Evolutionary conservation across 768 basidiomycete genomes (phyloP), one percentile per base, ranked within the genome.

Genomic region (Calvatia gigantea): DNA sequence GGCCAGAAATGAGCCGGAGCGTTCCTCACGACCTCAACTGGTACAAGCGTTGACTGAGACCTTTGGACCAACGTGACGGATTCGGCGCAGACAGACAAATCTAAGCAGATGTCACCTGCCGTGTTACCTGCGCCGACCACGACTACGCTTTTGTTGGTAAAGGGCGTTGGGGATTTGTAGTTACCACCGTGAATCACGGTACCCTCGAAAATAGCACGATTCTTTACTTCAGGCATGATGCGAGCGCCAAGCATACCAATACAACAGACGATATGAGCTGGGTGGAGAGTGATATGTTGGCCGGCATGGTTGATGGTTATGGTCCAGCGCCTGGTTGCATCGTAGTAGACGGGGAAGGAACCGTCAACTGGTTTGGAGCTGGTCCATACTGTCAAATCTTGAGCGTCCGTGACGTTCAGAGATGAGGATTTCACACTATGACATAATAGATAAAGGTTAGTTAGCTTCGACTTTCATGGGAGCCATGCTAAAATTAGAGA

Each of bases 311-410:
- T 38, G 19, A 55, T 21, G 14, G 32, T 25, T 15, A 55, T 41
- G 2, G 45, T 47, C 54, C 54, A 55, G 11, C 54, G 54, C 12
- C 48, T 47, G 5, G 45, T 32, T 1, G n/a, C 37, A 11, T 48
- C 44, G 21, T 55, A 45, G 9, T 55, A 55, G 6, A 33, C 31
- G 3, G 54, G 46, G 8, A 15, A 19, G 4, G 37, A 39, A 41
- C 42, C 54, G 4, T 55, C 45, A 4, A 11, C 37, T 2, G 54
- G 35, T 19, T 14, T 55, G 11, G 46, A 29, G 27, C 35, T 55
- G 21, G 45, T 55, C 54, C 54, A 55, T 12, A 55, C 45, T n/a
- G 46, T 47, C n/a, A 55, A 21, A 21, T 55, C 54, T 27, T 47
- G 54, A 3, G 37, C 23, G 32, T 53, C 51, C 38, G 38, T 41